Evolutionary conservation across 257 asterid species (phyloP), one percentile per base, ranked within the genome.

Genomic region (Penstemon barbatus): DNA sequence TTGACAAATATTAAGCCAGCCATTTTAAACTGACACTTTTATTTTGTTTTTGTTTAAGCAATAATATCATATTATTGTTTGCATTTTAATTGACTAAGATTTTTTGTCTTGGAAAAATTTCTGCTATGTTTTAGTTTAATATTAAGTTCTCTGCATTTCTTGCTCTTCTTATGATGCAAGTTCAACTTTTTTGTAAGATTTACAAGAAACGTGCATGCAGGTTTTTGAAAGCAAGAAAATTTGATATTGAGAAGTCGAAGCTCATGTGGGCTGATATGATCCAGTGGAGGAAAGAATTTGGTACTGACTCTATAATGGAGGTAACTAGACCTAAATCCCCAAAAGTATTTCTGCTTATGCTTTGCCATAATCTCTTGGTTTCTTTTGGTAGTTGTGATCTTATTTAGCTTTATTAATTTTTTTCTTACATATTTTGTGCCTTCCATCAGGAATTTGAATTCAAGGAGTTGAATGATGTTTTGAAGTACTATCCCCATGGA

Each of bases 261-360:
- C 89, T 72, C 59, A 94, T 91, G 98, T 94, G 98, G 99, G 90
- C 97, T 71, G 97, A 94, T 75, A 94, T 94, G 99, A 77, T 94
- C 71, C 95, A 87, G 52, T 94, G 99, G 99, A 85, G 99, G 91
- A 89, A 73, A 77, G 98, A 91, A 12, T 94, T 94, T 74, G 95
- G 96, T 38, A 82, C 96, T 38, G 97, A 94, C 83, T 83, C 91
- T 12, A 77, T 94, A 53, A 40, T 51, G 25, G 90, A 89, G 94
- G 99, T 88, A 80, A 68, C 18, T 69, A 4, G 18, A 37, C 41
- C 11, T 12, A 15, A 54, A 68, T 48, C 38, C 49, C 59, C 19
- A 38, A 37, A 42, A 15, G 33, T 39, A 55, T 46, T n/a, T 15
- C 36, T 62, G 5, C 49, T 15, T 60, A 50, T 62, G 52, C 4